These are phyloP conservation scores for Trypanosoma platydactyli DNA, from an alignment of 208 protist species.

Conservation along the genomic window DNA sequence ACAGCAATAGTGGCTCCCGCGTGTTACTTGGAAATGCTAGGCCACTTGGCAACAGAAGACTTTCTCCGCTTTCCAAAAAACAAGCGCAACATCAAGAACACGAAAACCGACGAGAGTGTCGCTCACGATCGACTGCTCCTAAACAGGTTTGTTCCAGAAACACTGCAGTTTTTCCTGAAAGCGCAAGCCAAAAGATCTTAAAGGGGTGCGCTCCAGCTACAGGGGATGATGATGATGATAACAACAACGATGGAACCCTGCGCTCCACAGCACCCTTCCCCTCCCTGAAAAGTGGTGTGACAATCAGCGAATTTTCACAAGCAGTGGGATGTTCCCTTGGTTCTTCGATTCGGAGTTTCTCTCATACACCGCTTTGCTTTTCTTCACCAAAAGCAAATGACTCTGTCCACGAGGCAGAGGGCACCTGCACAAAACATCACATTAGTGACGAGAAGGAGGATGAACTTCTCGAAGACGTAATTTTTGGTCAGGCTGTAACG, in stretches of 20 bases:
- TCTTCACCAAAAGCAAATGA: too few species aligned
- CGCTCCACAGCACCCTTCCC: too few species aligned
- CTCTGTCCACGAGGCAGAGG: neutral
- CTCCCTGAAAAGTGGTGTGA: too few species aligned
- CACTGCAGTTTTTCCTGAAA: too few species aligned
- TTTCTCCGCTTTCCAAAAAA: neutral
- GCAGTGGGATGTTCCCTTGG: too few species aligned
- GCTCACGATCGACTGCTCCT: neutral
- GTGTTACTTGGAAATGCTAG: neutral
- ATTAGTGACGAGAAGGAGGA: neutral
- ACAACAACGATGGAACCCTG: too few species aligned
- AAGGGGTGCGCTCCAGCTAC: too few species aligned
- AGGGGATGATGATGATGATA: too few species aligned
- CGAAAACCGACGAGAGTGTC: neutral
- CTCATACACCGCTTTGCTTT: neutral
- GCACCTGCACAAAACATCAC: neutral
- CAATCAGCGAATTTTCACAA: too few species aligned
- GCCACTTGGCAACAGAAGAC: neutral
- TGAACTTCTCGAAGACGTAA: neutral
- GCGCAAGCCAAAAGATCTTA: too few species aligned
- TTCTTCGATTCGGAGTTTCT: neutral
- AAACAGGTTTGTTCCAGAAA: too few species aligned
- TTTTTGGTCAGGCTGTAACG: slow-evolving; percentile 42
- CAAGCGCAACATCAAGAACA: neutral
- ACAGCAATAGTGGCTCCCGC: neutral